A percentile compares a stretch with the other conserved stretches of the same genome.
Conservation (phyloP, 306 rosid genomes). For the Cucurbita moschata region DNA sequence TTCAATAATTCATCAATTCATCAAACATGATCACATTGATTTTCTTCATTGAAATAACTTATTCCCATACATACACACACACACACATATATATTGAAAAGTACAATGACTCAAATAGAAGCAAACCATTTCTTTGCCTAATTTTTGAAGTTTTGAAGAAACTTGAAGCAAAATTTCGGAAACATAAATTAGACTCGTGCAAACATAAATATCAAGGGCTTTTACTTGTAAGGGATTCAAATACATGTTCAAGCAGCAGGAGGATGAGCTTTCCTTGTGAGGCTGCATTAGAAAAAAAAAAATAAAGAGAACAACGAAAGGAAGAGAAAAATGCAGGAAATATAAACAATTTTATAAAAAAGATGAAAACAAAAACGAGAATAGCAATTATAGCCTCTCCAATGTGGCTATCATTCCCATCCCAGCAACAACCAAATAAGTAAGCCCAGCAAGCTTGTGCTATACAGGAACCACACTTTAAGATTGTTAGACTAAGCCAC, state of each 20-base stretch:
- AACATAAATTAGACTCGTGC: not conserved
- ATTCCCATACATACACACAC: no score
- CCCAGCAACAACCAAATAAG: not conserved
- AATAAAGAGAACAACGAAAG: not conserved
- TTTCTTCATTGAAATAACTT: no score
- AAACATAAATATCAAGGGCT: not conserved
- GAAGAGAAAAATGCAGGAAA: not conserved
- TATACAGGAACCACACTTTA: not conserved
- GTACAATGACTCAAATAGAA: no score
- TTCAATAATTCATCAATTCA: no score
- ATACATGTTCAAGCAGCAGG: not conserved
- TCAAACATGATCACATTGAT: no score
- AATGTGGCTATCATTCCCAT: not conserved
- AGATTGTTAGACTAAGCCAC: not conserved
- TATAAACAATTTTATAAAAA: not conserved
- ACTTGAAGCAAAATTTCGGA: not conserved
- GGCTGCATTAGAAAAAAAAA: not conserved
- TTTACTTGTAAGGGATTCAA: not conserved
- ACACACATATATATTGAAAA: no score
- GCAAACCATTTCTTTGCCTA: not conserved
- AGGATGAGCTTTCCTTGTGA: not conserved
- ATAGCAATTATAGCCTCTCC: not conserved
- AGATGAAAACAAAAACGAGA: not conserved
- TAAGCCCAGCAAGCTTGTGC: not conserved
- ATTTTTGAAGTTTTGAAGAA: not conserved